Base-by-base conservation (phyloP, 2,329 filamentous ascomycete species). In the Botrytis tulipae region DNA sequence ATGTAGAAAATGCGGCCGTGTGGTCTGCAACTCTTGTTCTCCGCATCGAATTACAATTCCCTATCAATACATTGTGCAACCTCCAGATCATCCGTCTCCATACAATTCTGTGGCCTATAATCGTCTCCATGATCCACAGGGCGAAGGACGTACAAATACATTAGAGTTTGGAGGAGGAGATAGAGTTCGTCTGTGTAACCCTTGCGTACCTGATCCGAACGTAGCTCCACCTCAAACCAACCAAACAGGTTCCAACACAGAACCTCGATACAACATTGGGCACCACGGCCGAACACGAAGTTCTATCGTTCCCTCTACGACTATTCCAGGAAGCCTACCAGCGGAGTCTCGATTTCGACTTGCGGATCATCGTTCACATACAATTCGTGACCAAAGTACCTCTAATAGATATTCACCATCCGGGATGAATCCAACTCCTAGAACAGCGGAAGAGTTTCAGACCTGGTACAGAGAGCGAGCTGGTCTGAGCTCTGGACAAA, bases 11-110 rank as follows among this genome's bases (percentile, higher is more conserved):
- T 98, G 95, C 81, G 95, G 95, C 63, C 87, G 94, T 75, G 95
- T 98, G 14, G 95, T 98, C 37, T 98, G 95, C 82, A 90, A 91
- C 73, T 87, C 90, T 32, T 98, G 95, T 84, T 98, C 95, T 4
- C 95, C 95, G 5, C 95, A 98, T 82, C 90, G 94, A 75, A 98
- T 98, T 80, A 97, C 93, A 5, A 98, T 98, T 76, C 95, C 95
- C 1, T 89, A 95, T 76, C 93, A 96, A 80, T 98, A 93, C 81
- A 97, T 98, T 76, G 94, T 98, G 40, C 91, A 92, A 66, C 92
- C 93, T 4, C 92, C 92, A 1, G 35, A 71, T 40, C 72, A 76
- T 84, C 63, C 66, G 32, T 66, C 73, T 63, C 66, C 57, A 61
- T 67, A 75, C 69, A 74, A 51, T 35, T 75, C 73, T 46, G 48